Evolutionary conservation across 2,329 filamentous ascomycete species (phyloP), one percentile per base, ranked within the genome.

Genomic region (Pyricularia pennisetigena): DNA sequence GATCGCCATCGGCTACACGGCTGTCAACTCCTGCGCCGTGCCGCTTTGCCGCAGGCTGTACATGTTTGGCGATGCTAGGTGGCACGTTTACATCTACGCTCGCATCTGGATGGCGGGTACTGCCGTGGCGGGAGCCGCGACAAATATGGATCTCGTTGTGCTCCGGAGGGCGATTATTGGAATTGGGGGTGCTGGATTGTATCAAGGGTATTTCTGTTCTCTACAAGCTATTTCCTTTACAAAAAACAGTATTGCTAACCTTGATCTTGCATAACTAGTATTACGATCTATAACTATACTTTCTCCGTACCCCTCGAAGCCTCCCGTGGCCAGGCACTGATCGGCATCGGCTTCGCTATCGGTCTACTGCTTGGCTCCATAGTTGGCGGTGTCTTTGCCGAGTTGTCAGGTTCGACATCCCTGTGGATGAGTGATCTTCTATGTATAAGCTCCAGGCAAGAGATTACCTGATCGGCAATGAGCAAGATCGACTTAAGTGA

Each of bases 361-460:
- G 61, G 61, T 20, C 61, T 63, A n/a, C 24, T 63, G 14, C 61
- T 63, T 6, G 61, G 61, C 23, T 24, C 61, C 8, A 23, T 29
- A 12, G 23, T 63, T 63, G 61, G 24, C 28, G 61, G 61, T 20
- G 28, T 10, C 24, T 63, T 63, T 29, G 61, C 61, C 23, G 61
- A 99, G 87, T 99, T 98, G 85, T 99, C 95, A 41, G 95, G 95
- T 86, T 99, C 98, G 85, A 99, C 98, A 80, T 98, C 95, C 81
- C 95, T 94, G 83, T 99, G 95, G 79, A 98, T 98, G 81, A 99
- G 98, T 9, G 93, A 97, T 83, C 98, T 98, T 84, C 94, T 95
- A 80, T 99, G 95, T 75, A 99, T 99, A 83, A 98, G 98, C 82
- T 99, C 94, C 80, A 99, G 97, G 75, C 95, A 94, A 72, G 94